Percentiles rank a stretch among this genome's conserved stretches.
Evolutionary conservation across 2,329 filamentous ascomycete species (phyloP).

Genomic region (Blastomyces percursus): DNA sequence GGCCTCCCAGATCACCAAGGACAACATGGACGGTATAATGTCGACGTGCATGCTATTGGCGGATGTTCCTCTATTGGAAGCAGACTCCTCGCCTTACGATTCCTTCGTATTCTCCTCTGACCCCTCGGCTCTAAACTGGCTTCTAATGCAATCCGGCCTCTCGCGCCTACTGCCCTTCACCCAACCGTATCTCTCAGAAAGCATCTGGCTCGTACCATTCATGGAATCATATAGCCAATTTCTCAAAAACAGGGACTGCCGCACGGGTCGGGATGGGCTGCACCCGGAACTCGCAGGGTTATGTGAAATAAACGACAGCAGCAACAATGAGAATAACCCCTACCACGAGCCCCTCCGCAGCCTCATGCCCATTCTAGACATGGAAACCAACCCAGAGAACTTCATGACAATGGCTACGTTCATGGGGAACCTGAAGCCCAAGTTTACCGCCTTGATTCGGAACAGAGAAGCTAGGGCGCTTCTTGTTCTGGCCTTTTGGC

Average conservation of each 20-base stretch:
- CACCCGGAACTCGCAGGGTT: constrained; percentile 25
- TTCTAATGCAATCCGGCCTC: constrained; percentile 27
- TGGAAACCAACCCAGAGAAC: constrained; percentile 19
- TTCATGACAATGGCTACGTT: constrained; percentile 22
- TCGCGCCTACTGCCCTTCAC: constrained; percentile 22
- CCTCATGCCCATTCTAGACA: constrained; percentile 23
- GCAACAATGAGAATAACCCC: constrained; percentile 24
- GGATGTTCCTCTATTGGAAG: constrained; percentile 24
- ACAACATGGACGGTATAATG: constrained; percentile 31
- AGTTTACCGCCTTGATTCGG: constrained; percentile 22
- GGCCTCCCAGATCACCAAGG: constrained; percentile 14
- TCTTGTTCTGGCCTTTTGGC: constrained; percentile 27
- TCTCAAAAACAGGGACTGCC: constrained; percentile 20
- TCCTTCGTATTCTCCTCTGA: constrained; percentile 29
- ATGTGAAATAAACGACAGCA: constrained; percentile 23
- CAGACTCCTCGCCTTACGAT: constrained; percentile 20
- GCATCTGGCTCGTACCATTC: constrained; percentile 28
- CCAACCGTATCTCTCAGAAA: constrained; percentile 19
- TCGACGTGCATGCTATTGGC: constrained; percentile 29
- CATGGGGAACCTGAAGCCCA: constrained; percentile 25
- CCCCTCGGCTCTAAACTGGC: constrained; percentile 26
- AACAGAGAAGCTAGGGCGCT: constrained; percentile 25
- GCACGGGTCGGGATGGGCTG: constrained; percentile 21
- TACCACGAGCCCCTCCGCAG: constrained; percentile 28
- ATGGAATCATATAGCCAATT: constrained; percentile 17